Conservation (phyloP, 164 flowering plant species). For the Stephania yunnanensis region DNA sequence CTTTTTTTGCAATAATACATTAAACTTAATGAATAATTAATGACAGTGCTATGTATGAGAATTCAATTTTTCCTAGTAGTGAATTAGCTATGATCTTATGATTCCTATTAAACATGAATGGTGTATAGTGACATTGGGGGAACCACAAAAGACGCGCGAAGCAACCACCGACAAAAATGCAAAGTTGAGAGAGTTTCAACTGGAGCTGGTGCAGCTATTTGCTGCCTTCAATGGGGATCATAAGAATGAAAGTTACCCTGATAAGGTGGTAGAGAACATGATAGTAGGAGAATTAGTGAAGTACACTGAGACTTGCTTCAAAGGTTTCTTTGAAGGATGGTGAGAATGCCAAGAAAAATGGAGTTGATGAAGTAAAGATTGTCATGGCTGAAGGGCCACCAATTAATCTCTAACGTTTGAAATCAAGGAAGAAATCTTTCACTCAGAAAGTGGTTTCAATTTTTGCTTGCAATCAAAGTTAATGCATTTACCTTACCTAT, state of each 20-base stretch:
- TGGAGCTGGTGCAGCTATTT: constrained; percentile 35
- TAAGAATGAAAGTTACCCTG: constrained; percentile 37
- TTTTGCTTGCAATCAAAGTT: no score
- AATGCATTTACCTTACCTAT: no score
- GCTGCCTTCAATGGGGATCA: constrained; percentile 45
- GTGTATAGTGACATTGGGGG: constrained; percentile 43
- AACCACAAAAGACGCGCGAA: constrained; percentile 38
- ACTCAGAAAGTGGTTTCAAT: constrained; percentile 13
- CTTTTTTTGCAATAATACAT: no score
- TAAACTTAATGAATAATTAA: no score
- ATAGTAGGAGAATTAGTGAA: constrained; percentile 35
- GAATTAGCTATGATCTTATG: background rate
- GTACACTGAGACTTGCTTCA: constrained; percentile 41
- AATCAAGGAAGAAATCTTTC: constrained; percentile 23
- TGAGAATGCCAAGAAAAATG: constrained; percentile 29
- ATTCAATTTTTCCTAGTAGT: background rate
- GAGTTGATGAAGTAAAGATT: constrained; percentile 31
- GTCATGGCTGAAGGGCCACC: background rate
- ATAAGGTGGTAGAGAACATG: constrained; percentile 57
- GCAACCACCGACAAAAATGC: constrained; percentile 33
- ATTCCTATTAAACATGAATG: background rate
- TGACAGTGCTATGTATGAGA: no score
- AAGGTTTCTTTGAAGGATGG: constrained; percentile 37
- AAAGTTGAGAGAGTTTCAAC: constrained; percentile 57
- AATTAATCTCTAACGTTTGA: background rate